Evolutionary conservation across 2,329 filamentous ascomycete species (phyloP).

Genomic region (Aspergillus quadricinctus): DNA sequence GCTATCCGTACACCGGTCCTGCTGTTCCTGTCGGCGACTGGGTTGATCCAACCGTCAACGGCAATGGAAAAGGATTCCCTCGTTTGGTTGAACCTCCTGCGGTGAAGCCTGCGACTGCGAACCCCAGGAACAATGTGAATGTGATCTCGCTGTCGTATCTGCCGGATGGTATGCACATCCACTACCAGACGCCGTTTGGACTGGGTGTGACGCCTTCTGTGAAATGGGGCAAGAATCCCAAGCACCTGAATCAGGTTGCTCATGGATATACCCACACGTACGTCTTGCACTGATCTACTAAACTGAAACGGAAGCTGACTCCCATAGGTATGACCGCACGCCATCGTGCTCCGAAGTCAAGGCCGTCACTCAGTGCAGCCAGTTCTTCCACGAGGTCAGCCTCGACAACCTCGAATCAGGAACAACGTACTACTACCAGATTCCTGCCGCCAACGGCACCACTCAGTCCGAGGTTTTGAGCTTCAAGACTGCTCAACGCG

Average conservation of each 20-base stretch:
- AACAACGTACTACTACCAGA: slow-evolving; percentile 51
- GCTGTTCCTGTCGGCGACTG: slow-evolving; percentile 49
- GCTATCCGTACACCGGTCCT: slow-evolving; percentile 48
- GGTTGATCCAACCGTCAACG: slow-evolving; percentile 48
- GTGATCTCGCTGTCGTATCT: slow-evolving; percentile 49
- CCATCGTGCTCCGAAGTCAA: slow-evolving; percentile 46
- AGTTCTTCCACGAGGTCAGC: slow-evolving; percentile 51
- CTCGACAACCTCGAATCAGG: slow-evolving; percentile 39
- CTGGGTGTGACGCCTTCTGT: slow-evolving; percentile 44
- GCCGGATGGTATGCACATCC: slow-evolving; percentile 48
- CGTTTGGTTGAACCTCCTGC: slow-evolving; percentile 49
- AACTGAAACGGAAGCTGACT: neutral
- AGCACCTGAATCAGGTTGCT: slow-evolving; percentile 32
- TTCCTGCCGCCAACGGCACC: slow-evolving; percentile 47
- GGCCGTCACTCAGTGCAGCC: slow-evolving; percentile 47
- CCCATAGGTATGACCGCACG: slow-evolving; percentile 45
- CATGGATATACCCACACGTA: slow-evolving; percentile 42
- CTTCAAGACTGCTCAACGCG: slow-evolving; percentile 45
- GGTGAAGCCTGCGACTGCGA: slow-evolving; percentile 41
- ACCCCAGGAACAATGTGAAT: slow-evolving; percentile 51
- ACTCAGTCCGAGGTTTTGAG: slow-evolving; percentile 44
- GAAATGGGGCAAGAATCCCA: slow-evolving; percentile 39
- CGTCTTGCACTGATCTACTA: slow-evolving; percentile 4
- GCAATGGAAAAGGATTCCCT: slow-evolving; percentile 50
- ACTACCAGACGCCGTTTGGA: slow-evolving; percentile 53